phyloP scores from a whole-genome alignment of 805 yeast species.

The Wickerhamomyces bisporus region DNA sequence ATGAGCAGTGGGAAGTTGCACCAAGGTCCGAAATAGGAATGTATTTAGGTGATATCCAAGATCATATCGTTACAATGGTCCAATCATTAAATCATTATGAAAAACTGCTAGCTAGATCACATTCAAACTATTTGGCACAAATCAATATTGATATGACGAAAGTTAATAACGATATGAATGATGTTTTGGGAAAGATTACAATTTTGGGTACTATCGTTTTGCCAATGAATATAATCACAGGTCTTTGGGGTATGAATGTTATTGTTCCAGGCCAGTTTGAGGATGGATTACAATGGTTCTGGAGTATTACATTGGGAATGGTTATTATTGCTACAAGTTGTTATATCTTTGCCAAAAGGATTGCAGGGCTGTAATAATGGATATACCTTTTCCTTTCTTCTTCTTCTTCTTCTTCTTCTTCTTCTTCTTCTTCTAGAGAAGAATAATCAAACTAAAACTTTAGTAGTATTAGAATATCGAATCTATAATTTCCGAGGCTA shows the following conservation, averaged over 20 bases:
- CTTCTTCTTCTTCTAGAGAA: no score
- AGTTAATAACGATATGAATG: conserved; percentile 95
- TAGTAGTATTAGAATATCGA: no score
- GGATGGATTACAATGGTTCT: conserved; percentile 64
- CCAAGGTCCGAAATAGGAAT: conserved; percentile 85
- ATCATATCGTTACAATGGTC: conserved; percentile 96
- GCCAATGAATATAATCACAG: conserved; percentile 93
- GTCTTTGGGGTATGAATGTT: conserved; percentile 99
- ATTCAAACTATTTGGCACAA: conserved; percentile 93
- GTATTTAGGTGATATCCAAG: conserved; percentile 96
- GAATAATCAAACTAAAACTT: no score
- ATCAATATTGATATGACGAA: conserved; percentile 96
- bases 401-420: no score
- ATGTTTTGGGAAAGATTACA: conserved; percentile 89
- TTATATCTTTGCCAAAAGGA: conserved; percentile 43
- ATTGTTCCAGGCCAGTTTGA: conserved; percentile 86
- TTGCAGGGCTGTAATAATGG: conserved; percentile 29
- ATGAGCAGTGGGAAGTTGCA: conserved; percentile 75
- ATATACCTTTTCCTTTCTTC: no score
- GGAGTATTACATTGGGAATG: conserved; percentile 44
- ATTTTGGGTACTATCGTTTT: conserved; percentile 91
- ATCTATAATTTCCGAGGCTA: no score
- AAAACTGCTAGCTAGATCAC: conserved; percentile 89
- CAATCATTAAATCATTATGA: conserved; percentile 93
- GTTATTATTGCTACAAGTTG: conserved; percentile 39